phyloP scores from a whole-genome alignment of 768 basidiomycete genomes.

The Leucocoprinus birnbaumii region DNA sequence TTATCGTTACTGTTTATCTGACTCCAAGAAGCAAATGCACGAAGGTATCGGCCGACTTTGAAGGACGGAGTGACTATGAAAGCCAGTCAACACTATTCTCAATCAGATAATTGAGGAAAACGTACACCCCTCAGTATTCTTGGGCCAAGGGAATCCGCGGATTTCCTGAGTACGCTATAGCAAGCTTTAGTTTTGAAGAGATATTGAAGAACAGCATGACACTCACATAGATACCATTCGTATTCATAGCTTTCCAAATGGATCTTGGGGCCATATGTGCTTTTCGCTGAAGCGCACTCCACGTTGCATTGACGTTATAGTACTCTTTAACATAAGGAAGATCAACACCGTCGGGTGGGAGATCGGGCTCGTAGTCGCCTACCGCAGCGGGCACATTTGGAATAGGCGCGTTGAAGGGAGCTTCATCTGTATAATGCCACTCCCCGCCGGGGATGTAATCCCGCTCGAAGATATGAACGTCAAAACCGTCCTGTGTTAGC shows the following conservation, averaged over 20 bases:
- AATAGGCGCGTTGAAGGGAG: slow-evolving; percentile 30
- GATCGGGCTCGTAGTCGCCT: slow-evolving; percentile 32
- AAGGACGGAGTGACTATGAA: too few relatives aligned
- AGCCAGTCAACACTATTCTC: too few relatives aligned
- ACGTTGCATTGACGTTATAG: slow-evolving; percentile 16
- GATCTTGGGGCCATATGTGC: slow-evolving; percentile 35
- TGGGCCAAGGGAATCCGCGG: slow-evolving; percentile 28
- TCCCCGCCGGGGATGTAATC: slow-evolving; percentile 36
- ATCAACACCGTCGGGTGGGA: slow-evolving; percentile 28
- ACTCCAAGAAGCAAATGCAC: slow-evolving; percentile 38
- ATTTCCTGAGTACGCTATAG: too few relatives aligned
- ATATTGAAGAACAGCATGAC: background rate
- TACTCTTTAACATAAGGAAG: slow-evolving; percentile 28
- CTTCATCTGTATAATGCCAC: slow-evolving; percentile 42
- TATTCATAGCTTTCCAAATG: slow-evolving; percentile 30
- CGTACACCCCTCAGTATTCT: slow-evolving; percentile 30
- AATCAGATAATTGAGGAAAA: too few relatives aligned
- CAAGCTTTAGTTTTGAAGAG: background rate
- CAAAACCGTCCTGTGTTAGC: slow-evolving; percentile 29
- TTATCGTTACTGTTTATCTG: too few relatives aligned
- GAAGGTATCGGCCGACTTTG: slow-evolving; percentile 35
- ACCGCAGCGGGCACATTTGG: slow-evolving; percentile 29
- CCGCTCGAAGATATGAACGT: slow-evolving; percentile 35
- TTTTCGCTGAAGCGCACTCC: slow-evolving; percentile 18
- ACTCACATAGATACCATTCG: slow-evolving; percentile 33